Conservation (phyloP, 441 rosid genomes). For the Erodium texanum region DNA sequence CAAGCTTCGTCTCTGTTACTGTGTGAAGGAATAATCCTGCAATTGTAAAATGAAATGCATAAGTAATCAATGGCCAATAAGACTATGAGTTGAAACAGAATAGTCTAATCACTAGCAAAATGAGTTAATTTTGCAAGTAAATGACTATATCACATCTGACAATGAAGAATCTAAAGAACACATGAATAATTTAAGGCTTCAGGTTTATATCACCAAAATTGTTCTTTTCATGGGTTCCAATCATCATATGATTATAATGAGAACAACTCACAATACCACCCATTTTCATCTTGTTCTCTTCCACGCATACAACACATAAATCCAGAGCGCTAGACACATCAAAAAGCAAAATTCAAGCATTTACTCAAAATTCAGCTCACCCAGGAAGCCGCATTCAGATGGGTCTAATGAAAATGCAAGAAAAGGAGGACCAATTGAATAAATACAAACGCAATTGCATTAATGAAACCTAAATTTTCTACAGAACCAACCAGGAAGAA, state of each 20-base stretch:
- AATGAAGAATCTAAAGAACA: not conserved
- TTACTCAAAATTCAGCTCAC: not conserved
- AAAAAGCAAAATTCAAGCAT: not conserved
- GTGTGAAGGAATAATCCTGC: constrained; percentile 73
- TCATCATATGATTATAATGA: not conserved
- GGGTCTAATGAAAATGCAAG: not conserved
- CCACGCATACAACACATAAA: not conserved
- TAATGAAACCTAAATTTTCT: not conserved
- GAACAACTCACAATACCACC: not conserved
- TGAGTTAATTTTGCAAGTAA: too few species aligned
- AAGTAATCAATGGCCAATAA: not conserved
- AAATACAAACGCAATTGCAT: not conserved
- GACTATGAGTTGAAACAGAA: not conserved
- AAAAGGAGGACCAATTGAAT: not conserved
- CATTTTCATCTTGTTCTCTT: not conserved
- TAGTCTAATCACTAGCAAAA: not conserved
- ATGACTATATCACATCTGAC: not conserved
- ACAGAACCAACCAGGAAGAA: not conserved
- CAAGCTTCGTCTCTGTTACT: constrained; percentile 75
- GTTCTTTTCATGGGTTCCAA: not conserved
- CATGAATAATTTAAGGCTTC: not conserved
- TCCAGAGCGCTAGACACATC: not conserved
- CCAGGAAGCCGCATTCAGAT: not conserved
- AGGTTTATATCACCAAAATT: not conserved
- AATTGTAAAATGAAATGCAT: constrained; percentile 1